These are phyloP conservation scores for Asterophora parasitica DNA, from an alignment of 768 basidiomycete species.

Conservation along the genomic window DNA sequence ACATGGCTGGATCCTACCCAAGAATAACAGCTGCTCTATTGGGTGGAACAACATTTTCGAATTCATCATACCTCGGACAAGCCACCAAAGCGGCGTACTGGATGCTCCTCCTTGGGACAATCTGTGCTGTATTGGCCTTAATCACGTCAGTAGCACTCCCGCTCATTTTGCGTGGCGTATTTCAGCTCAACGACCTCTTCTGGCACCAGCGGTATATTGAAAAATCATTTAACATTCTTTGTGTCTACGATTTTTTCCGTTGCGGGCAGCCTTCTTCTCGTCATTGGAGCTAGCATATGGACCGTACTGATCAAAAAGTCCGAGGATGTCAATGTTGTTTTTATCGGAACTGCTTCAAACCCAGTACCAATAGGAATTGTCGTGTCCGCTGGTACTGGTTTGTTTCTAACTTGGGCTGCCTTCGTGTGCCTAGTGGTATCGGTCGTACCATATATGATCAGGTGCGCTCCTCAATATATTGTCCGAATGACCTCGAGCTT, in stretches of 20 bases:
- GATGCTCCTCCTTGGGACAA: slow-evolving; percentile 67
- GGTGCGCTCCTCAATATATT: slow-evolving; percentile 38
- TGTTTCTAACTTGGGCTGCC: slow-evolving; percentile 71
- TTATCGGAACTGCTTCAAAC: slow-evolving; percentile 31
- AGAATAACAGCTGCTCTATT: slow-evolving; percentile 51
- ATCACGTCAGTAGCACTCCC: slow-evolving; percentile 47
- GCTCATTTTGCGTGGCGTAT: slow-evolving; percentile 5
- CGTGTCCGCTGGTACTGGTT: slow-evolving; percentile 55
- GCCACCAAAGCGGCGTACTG: slow-evolving; percentile 70
- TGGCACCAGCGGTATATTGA: slow-evolving; percentile 54
- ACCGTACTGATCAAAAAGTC: slow-evolving; percentile 67
- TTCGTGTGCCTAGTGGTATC: slow-evolving; percentile 65
- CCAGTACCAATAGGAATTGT: slow-evolving; percentile 54
- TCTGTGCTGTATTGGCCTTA: slow-evolving; percentile 60
- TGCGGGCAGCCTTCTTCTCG: slow-evolving; percentile 53
- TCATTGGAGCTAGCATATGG: slow-evolving; percentile 74
- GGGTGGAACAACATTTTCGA: slow-evolving; percentile 45
- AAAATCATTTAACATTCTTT: slow-evolving; percentile 62
- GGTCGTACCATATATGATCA: slow-evolving; percentile 71
- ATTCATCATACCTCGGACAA: slow-evolving; percentile 58
- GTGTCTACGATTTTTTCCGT: slow-evolving; percentile 60
- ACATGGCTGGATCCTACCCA: slow-evolving; percentile 66
- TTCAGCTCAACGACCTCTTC: slow-evolving; percentile 7
- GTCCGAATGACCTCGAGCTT: neutral
- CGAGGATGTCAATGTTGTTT: slow-evolving; percentile 50